These are phyloP conservation scores for Pilatotrama ljubarskyi DNA, from an alignment of 768 basidiomycete species.

Conservation along the genomic window DNA sequence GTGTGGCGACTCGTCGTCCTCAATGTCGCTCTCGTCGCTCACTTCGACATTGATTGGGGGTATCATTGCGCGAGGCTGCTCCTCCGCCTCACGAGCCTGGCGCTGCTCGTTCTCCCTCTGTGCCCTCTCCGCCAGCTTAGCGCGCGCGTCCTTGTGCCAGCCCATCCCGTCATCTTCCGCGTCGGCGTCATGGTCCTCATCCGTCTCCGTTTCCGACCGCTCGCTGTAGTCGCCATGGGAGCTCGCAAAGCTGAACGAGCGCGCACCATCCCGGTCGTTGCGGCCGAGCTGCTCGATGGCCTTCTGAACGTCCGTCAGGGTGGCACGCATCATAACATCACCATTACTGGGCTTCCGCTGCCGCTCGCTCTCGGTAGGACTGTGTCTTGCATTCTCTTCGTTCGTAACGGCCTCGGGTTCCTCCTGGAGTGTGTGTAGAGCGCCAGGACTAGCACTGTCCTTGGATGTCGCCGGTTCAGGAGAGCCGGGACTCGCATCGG, in stretches of 20 bases:
- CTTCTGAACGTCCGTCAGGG: conserved; percentile 86
- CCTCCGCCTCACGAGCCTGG: conserved; percentile 46
- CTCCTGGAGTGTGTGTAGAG: conserved; percentile 49
- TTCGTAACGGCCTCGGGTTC: conserved; percentile 29
- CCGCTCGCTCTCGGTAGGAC: conserved; percentile 27
- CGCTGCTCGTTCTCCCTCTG: conserved; percentile 61
- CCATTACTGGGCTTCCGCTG: conserved; percentile 28
- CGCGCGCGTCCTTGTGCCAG: conserved; percentile 66
- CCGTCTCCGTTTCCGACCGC: conserved; percentile 47
- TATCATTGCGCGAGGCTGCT: conserved; percentile 37
- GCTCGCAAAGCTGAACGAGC: conserved; percentile 80
- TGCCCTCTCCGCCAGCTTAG: conserved; percentile 71
- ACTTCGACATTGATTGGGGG: conserved; percentile 76
- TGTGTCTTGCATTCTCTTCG: conserved; percentile 24
- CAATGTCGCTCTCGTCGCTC: conserved; percentile 81
- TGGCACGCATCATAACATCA: conserved; percentile 87
- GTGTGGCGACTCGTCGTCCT: conserved; percentile 40
- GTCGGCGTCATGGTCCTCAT: conserved; percentile 54
- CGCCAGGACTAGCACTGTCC: conserved; percentile 21
- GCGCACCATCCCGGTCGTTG: conserved; percentile 53
- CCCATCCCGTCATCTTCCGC: conserved; percentile 51
- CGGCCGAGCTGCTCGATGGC: conserved; percentile 86
- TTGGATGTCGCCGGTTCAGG: conserved; percentile 16
- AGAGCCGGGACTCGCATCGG: conserved; percentile 26
- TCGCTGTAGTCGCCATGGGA: conserved; percentile 51